phyloP scores from a whole-genome alignment of 805 yeast species.

The Schizosaccharomyces cryophilus region DNA sequence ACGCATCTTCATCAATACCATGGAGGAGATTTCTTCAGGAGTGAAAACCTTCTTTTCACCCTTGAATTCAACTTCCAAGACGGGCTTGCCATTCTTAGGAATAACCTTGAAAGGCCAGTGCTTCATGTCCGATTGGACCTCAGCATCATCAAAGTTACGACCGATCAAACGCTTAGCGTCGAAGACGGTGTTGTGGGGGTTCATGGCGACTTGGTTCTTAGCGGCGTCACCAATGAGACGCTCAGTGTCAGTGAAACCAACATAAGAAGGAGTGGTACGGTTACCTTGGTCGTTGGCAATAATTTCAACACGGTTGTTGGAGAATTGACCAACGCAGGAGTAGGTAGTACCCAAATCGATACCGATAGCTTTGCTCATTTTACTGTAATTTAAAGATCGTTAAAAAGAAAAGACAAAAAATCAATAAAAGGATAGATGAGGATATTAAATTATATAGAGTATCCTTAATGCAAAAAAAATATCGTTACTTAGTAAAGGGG shows the following conservation, averaged over 20 bases:
- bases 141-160: constrained; percentile 53
- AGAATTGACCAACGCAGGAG: constrained; percentile 82
- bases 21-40: constrained; percentile 85
- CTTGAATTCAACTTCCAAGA: constrained; percentile 63
- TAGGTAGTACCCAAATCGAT: constrained; percentile 94
- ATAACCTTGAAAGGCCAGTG: constrained; percentile 73
- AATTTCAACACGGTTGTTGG: constrained; percentile 76
- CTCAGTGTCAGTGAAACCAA: constrained; percentile 87
- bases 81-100: constrained; percentile 65
- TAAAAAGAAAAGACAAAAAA: background rate
- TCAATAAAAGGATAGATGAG: no score
- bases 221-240: constrained; percentile 95
- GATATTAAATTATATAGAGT: no score
- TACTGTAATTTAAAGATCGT: constrained; percentile 4
- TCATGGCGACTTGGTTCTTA: constrained; percentile 94
- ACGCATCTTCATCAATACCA: constrained; percentile 80
- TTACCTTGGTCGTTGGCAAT: constrained; percentile 96
- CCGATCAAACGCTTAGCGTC: constrained; percentile 92
- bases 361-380: constrained; percentile 29
- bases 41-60: constrained; percentile 72
- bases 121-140: constrained; percentile 54
- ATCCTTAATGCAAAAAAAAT: no score
- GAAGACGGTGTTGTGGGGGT: constrained; percentile 78
- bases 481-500: no score
- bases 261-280: constrained; percentile 92